These are phyloP conservation scores for Orychophragmus violaceus DNA, from an alignment of 345 rosid species.

Conservation along the genomic window DNA sequence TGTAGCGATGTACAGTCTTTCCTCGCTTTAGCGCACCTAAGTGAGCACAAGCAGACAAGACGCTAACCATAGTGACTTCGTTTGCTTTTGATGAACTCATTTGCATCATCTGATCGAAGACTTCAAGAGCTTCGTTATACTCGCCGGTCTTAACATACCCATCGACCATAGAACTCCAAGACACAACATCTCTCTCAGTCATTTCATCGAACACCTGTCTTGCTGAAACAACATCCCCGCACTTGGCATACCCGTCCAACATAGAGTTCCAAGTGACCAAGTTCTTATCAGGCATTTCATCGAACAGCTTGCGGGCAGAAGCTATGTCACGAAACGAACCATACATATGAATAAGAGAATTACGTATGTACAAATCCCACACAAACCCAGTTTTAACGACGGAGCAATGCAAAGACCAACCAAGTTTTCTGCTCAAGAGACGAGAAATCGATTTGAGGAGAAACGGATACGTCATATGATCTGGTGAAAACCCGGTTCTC, in stretches of 20 bases:
- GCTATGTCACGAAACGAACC: slow-evolving; percentile 43
- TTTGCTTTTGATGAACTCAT: slow-evolving; percentile 49
- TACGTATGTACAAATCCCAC: slow-evolving; percentile 51
- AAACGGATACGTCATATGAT: slow-evolving; percentile 73
- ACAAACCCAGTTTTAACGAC: slow-evolving; percentile 46
- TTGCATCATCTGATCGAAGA: slow-evolving; percentile 52
- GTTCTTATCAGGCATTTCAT: slow-evolving; percentile 50
- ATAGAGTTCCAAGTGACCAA: slow-evolving; percentile 78
- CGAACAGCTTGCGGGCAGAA: slow-evolving; percentile 58
- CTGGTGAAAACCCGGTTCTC: slow-evolving; percentile 43
- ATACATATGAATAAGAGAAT: slow-evolving; percentile 65
- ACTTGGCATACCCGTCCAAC: slow-evolving; percentile 70
- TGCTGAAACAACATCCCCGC: slow-evolving; percentile 50
- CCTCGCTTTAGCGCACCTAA: slow-evolving; percentile 69
- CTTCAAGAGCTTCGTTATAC: slow-evolving; percentile 48
- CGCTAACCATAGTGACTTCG: slow-evolving; percentile 88
- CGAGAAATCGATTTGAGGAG: slow-evolving; percentile 61
- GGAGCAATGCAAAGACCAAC: slow-evolving; percentile 41
- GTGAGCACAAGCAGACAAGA: slow-evolving; percentile 80
- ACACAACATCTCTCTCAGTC: slow-evolving; percentile 62
- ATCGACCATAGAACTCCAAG: slow-evolving; percentile 85
- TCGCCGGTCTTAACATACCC: slow-evolving; percentile 66
- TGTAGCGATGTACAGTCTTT: slow-evolving; percentile 47
- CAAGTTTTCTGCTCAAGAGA: slow-evolving; percentile 37
- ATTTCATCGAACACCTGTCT: slow-evolving; percentile 53